Evolutionary conservation across 805 yeast genomes (phyloP), one percentile per base, ranked within the genome.

Genomic region (Cyberlindnera euphorbiae): DNA sequence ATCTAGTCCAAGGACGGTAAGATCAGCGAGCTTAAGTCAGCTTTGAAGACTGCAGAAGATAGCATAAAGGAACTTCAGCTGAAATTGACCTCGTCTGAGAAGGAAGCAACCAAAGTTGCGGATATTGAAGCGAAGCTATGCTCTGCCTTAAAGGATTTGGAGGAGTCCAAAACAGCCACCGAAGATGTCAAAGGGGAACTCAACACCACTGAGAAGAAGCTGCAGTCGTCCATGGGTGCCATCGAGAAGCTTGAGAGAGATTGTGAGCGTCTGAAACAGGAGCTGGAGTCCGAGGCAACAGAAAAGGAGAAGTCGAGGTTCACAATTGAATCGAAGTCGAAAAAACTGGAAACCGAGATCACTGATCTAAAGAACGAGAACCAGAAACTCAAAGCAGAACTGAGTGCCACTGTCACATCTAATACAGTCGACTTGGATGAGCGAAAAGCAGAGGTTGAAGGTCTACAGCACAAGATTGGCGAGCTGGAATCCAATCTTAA

Each of bases 231-330:
- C 1, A 4, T 19, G 3, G 34, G 26, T 17, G 28, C 16, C 4
- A 29, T 35, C 14, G 37, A 32, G 12, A 39, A 36, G 31, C 28
- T 32, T 6, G 35, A 40, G 33, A 24, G 26, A 15, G 34, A 38
- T 10, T 11, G 18, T 9, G 22, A 22, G 9, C 23, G 21, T 22
- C 13, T 26, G 6, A 26, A 38, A 11, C 7, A 16, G 6, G n/a
- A 7, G 11, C 28, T 26, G 28, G 26, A 18, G 16, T 7, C 17
- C 9, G 13, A 26, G 28, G n/a, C 28, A 6, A 26, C n/a, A 17
- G 15, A 11, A 5, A 9, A 26, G 7, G 16, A 6, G 11, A 9
- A 13, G 17, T 17, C 14, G 10, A 15, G 11, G 9, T 19, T 9
- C 9, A 7, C 7, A 19, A 7, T 19, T 7, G 22, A 19, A 9